These are phyloP conservation scores for Trypanosoma theileri DNA, from an alignment of 208 protist genomes.

Conservation along the genomic window DNA sequence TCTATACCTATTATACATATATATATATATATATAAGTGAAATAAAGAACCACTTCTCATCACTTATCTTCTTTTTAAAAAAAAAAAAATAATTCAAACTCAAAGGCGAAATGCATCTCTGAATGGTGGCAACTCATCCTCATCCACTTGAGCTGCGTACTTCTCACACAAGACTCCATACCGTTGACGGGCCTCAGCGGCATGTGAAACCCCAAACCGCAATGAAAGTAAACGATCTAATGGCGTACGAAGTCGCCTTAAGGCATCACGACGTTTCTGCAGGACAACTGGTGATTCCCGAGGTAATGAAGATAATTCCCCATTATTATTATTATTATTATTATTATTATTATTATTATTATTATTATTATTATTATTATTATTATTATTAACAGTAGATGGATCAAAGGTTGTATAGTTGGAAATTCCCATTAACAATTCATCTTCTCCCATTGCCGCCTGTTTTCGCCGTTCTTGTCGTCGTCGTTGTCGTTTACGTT, in stretches of 20 bases:
- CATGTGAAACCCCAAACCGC: constrained; percentile 56
- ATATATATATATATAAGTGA: too few relatives aligned
- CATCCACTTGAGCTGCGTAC: constrained; percentile 39
- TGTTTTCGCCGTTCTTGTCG: constrained; percentile 4
- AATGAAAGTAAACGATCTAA: constrained; percentile 58
- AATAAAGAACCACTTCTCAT: too few relatives aligned
- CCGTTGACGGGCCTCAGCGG: constrained; percentile 40
- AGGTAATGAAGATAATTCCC: constrained; percentile 1
- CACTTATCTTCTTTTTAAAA: too few relatives aligned
- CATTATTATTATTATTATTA: not conserved
- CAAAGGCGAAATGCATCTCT: constrained; percentile 24
- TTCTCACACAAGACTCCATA: constrained; percentile 53
- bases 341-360: not conserved
- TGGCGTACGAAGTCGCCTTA: constrained; percentile 38
- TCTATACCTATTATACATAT: too few relatives aligned
- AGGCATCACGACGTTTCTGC: constrained; percentile 50
- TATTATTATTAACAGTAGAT: constrained; percentile 4
- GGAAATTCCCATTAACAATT: not conserved
- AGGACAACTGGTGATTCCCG: constrained; percentile 29
- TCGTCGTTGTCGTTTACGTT: constrained; percentile 28
- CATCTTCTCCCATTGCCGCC: not conserved
- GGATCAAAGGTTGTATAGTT: not conserved
- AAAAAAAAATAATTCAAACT: too few relatives aligned
- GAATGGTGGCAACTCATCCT: constrained; percentile 35
- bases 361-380: too few relatives aligned